Conservation (phyloP, 306 rosid species). For the Acmispon strigosus region DNA sequence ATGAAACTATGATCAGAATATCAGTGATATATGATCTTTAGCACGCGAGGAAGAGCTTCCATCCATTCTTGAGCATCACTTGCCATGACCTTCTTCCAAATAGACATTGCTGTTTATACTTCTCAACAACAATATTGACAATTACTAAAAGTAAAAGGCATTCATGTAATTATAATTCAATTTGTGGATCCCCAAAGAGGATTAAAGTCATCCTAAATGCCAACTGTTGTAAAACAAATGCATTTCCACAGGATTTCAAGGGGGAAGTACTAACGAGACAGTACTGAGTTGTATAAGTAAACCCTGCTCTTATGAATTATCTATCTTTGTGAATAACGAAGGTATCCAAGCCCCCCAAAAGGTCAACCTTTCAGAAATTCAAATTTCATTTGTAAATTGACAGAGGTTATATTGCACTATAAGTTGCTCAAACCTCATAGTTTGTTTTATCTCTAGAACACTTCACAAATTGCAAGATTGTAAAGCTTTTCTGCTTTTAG, state of each 20-base stretch:
- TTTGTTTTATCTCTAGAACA: background rate
- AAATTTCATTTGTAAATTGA: background rate
- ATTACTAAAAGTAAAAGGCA: background rate
- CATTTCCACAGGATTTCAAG: background rate
- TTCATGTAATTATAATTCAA: too few species aligned
- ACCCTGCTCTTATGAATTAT: background rate
- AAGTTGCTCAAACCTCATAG: background rate
- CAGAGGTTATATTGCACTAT: background rate
- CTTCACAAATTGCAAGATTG: background rate
- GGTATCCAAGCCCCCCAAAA: background rate
- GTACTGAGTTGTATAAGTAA: background rate
- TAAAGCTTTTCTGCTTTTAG: background rate
- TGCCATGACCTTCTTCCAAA: background rate
- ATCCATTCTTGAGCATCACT: background rate
- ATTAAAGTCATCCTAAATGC: background rate
- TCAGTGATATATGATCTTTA: background rate
- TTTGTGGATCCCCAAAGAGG: too few species aligned
- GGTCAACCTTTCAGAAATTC: too few species aligned
- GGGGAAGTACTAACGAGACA: background rate
- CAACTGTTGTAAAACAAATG: background rate
- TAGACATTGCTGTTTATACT: background rate
- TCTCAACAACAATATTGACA: background rate
- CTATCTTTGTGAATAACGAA: background rate
- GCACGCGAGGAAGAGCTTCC: background rate
- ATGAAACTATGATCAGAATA: background rate